A percentile compares a stretch with the other conserved stretches of the same genome.
These are phyloP conservation scores for Benincasa hispida DNA, from an alignment of 306 rosid genomes.

Conservation along the genomic window DNA sequence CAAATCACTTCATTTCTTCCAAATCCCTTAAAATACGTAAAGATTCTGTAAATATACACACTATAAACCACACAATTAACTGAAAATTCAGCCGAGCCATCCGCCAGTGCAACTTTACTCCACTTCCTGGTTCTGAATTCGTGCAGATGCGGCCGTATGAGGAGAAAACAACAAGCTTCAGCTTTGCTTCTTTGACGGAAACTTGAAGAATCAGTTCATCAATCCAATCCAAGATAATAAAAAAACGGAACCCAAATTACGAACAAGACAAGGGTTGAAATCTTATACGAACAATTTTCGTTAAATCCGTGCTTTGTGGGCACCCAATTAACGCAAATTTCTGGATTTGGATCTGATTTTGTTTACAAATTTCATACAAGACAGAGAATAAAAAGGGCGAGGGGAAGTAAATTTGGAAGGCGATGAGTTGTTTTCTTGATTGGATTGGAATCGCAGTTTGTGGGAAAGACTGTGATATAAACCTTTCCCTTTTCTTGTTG, in stretches of 20 bases:
- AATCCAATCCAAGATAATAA: conserved; percentile 14
- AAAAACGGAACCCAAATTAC: not conserved
- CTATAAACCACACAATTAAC: not conserved
- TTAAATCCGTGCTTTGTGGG: not conserved
- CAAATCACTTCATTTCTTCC: not conserved
- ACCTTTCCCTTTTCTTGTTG: not conserved
- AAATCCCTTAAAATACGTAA: not conserved
- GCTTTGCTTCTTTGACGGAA: not conserved
- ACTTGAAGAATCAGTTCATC: conserved; percentile 22
- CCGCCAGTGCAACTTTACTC: not conserved
- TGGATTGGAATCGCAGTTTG: conserved; percentile 7
- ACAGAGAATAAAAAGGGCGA: not conserved
- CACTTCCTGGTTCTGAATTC: not conserved
- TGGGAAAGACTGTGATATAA: not conserved
- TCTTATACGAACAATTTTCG: not conserved
- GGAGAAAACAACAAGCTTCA: not conserved
- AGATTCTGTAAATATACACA: not conserved
- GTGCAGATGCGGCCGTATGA: not conserved
- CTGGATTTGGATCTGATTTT: conserved; percentile 5
- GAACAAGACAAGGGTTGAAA: not conserved
- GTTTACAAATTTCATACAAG: not conserved
- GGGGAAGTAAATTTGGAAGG: not conserved
- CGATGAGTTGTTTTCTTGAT: not conserved
- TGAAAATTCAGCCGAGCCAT: not conserved
- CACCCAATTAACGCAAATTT: not conserved